A percentile compares a stretch with the other conserved stretches of the same genome.
These are phyloP conservation scores for Coemansia sp. DNA, from an alignment of 192 early-diverging fungal species.

Conservation along the genomic window DNA sequence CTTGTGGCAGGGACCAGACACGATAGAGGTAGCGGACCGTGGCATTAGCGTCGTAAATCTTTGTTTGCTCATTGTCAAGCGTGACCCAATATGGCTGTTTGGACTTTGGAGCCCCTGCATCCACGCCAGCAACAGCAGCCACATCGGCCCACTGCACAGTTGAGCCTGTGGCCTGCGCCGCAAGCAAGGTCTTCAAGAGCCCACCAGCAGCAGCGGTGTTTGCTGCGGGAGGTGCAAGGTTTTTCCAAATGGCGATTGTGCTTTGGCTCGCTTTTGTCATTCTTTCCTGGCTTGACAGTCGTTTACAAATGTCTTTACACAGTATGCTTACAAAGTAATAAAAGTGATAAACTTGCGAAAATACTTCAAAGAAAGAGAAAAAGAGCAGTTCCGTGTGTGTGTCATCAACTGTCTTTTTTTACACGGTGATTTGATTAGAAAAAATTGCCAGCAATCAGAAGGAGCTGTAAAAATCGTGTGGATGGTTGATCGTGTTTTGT, in stretches of 20 bases:
- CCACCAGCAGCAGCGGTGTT: conserved; percentile 52
- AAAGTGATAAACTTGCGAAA: not conserved
- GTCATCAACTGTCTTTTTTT: not conserved
- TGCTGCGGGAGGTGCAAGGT: conserved; percentile 32
- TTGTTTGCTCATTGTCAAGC: conserved; percentile 19
- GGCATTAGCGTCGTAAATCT: conserved; percentile 52
- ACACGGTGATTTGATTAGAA: not conserved
- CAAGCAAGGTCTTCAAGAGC: conserved; percentile 49
- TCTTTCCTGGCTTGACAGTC: not conserved
- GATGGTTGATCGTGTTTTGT: too few species aligned
- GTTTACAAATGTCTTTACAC: conserved; percentile 3
- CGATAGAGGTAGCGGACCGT: conserved; percentile 45
- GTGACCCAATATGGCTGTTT: conserved; percentile 42
- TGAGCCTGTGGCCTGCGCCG: conserved; percentile 31
- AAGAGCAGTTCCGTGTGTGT: not conserved
- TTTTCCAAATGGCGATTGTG: conserved; percentile 30
- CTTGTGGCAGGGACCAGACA: conserved; percentile 20
- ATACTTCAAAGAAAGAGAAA: not conserved
- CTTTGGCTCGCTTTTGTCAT: conserved; percentile 11
- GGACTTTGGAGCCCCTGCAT: conserved; percentile 24
- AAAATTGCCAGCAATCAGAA: too few species aligned
- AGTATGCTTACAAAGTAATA: not conserved
- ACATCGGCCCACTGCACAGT: conserved; percentile 21
- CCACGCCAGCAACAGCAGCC: not conserved
- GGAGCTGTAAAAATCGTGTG: too few species aligned